Evolutionary conservation across 2,329 filamentous ascomycete species (phyloP).

Genomic region (Apiospora saccharicola): DNA sequence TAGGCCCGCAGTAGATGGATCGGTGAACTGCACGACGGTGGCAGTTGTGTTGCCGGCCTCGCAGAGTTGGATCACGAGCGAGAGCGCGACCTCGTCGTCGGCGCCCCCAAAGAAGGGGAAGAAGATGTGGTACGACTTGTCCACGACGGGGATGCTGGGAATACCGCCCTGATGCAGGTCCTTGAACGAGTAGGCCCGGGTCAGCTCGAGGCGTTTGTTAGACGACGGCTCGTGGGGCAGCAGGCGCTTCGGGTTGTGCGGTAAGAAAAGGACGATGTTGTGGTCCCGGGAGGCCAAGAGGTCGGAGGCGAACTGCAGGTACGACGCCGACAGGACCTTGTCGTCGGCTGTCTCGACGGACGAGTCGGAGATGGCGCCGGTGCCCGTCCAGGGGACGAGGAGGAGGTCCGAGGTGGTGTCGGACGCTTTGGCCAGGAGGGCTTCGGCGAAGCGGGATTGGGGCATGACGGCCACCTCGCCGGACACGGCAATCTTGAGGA

Average conservation of each 20-base stretch:
- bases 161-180: slow-evolving; percentile 46
- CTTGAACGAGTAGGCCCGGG: background rate
- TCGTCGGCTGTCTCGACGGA: slow-evolving; percentile 68
- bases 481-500: slow-evolving; percentile 83
- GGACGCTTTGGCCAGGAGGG: slow-evolving; percentile 73
- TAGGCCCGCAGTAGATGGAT: slow-evolving; percentile 22
- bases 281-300: slow-evolving; percentile 69
- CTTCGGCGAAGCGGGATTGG: slow-evolving; percentile 79
- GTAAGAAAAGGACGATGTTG: slow-evolving; percentile 73
- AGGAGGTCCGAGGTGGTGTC: slow-evolving; percentile 77
- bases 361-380: slow-evolving; percentile 62
- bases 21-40: slow-evolving; percentile 71
- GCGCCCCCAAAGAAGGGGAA: slow-evolving; percentile 86
- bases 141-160: slow-evolving; percentile 65
- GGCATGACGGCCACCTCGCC: slow-evolving; percentile 84
- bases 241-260: slow-evolving; percentile 67
- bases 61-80: slow-evolving; percentile 83
- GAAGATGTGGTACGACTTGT: slow-evolving; percentile 72
- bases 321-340: slow-evolving; percentile 67
- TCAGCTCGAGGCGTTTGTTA: slow-evolving; percentile 32
- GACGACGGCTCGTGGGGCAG: slow-evolving; percentile 43
- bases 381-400: slow-evolving; percentile 89
- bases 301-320: slow-evolving; percentile 75
- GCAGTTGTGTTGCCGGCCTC: slow-evolving; percentile 81
- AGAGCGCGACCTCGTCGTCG: slow-evolving; percentile 82